Evolutionary conservation across 805 yeast genomes (phyloP), one percentile per base, ranked within the genome.

Genomic region (Yarrowia deformans): DNA sequence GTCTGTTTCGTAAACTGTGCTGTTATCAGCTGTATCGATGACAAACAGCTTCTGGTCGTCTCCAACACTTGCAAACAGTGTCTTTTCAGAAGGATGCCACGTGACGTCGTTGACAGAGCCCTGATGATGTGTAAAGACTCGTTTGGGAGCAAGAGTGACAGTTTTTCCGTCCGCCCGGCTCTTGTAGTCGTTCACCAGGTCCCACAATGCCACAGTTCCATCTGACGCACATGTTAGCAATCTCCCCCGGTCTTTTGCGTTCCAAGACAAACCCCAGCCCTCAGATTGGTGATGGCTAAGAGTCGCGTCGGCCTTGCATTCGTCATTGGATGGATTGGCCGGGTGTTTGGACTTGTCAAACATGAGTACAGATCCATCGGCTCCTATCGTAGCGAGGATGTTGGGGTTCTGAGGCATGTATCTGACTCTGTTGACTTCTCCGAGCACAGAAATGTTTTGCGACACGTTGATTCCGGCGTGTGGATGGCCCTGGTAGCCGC

Each of bases 391-490:
- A 1, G 93, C 91, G 6, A 93, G 82, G 6, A 93, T 75, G 74
- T 93, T 95, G 1, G 95, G 95, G 74, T 93, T 93, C 72, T 90
- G 94, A 0, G 97, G 97, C 87, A 90, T 85, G 74, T 85, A 86
- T 45, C 89, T 82, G 0, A 90, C 88, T 71, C 85, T 84, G 75
- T 91, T 91, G 69, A 93, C 88, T 72, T 89, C 95, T 1, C 91
- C 93, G 1, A 80, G 77, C 72, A 88, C 92, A 42, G 84, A 82
- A n/a, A 90, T 87, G 55, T 84, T 83, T 77, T 90, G 96, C 5
- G 82, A 71, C 40, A 83, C 76, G 50, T 77, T 76, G 19, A 84
- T 76, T 67, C 82, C 79, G 16, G 69, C 68, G n/a, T 45, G 45
- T 7, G 50, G 66, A 8, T 60, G 66, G 2, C 66, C 66, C 42